Conservation (phyloP, 306 rosid genomes). For the Datisca glomerata region DNA sequence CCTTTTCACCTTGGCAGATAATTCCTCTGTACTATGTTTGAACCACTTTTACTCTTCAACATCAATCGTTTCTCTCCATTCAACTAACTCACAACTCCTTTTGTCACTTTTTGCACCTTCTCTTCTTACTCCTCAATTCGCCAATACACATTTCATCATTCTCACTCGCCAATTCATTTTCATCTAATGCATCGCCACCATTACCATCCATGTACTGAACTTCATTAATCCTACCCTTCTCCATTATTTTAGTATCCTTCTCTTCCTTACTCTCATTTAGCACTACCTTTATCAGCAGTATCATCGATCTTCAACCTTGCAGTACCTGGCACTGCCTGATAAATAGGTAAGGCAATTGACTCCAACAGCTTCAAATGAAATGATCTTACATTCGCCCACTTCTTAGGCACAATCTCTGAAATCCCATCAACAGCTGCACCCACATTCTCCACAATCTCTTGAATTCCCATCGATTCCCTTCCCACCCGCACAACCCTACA, state of each 20-base stretch:
- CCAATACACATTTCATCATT: not conserved
- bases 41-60: no score
- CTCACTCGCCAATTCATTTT: not conserved
- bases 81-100: not conserved
- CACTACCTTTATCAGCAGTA: not conserved
- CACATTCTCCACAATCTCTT: constrained; percentile 39
- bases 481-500: constrained; percentile 74
- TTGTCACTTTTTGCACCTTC: not conserved
- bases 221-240: not conserved
- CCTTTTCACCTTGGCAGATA: no score
- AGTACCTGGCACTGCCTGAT: constrained; percentile 44
- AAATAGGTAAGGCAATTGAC: constrained; percentile 54
- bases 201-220: not conserved
- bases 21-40: no score
- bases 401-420: constrained; percentile 45
- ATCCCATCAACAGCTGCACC: constrained; percentile 35
- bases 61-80: no score
- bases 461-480: not conserved
- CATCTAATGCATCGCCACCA: constrained; percentile 9
- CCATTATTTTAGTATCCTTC: no score
- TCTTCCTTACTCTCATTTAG: not conserved
- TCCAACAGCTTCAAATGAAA: constrained; percentile 66
- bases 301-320: not conserved
- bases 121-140: constrained; percentile 4
- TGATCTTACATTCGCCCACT: constrained; percentile 70